These are phyloP conservation scores for Plantago elongata DNA, from an alignment of 257 asterid species.

Conservation along the genomic window DNA sequence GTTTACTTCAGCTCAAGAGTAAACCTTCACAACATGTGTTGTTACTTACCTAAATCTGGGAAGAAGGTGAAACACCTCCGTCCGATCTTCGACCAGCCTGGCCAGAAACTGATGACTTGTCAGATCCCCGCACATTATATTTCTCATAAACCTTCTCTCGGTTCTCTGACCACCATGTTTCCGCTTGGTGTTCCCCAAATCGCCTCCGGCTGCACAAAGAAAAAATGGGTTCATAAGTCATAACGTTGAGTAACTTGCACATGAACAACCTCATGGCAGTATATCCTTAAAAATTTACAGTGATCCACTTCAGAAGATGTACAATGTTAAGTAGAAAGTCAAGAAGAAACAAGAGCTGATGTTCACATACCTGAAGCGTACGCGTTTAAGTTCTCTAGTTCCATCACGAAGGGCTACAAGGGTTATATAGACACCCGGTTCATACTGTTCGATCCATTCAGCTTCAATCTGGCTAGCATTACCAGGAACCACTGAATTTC, in stretches of 20 bases:
- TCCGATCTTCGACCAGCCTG: slow-evolving; percentile 68
- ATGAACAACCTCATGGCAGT: no score
- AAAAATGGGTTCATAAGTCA: neutral
- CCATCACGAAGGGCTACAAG: slow-evolving; percentile 90
- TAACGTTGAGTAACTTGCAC: no score
- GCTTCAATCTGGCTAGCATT: slow-evolving; percentile 65
- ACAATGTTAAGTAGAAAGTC: neutral
- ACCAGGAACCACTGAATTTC: slow-evolving; percentile 39
- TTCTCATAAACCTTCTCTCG: slow-evolving; percentile 86
- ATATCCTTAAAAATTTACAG: no score
- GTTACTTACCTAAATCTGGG: slow-evolving; percentile 43
- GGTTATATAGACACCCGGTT: slow-evolving; percentile 88
- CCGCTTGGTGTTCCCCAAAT: slow-evolving; percentile 98
- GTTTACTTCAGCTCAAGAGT: slow-evolving; percentile 28
- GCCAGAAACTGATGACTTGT: slow-evolving; percentile 66
- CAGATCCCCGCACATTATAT: slow-evolving; percentile 85
- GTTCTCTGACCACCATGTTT: slow-evolving; percentile 98
- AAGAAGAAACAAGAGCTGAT: neutral
- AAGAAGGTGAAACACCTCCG: slow-evolving; percentile 73
- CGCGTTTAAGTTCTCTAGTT: slow-evolving; percentile 91
- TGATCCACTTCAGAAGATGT: neutral
- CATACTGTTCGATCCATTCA: slow-evolving; percentile 92
- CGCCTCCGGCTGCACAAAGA: slow-evolving; percentile 67
- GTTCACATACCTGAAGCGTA: slow-evolving; percentile 79
- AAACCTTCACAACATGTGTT: slow-evolving; percentile 7